Conservation (phyloP, 495 filamentous ascomycete species). For the Umbilicaria muhlenbergii region DNA sequence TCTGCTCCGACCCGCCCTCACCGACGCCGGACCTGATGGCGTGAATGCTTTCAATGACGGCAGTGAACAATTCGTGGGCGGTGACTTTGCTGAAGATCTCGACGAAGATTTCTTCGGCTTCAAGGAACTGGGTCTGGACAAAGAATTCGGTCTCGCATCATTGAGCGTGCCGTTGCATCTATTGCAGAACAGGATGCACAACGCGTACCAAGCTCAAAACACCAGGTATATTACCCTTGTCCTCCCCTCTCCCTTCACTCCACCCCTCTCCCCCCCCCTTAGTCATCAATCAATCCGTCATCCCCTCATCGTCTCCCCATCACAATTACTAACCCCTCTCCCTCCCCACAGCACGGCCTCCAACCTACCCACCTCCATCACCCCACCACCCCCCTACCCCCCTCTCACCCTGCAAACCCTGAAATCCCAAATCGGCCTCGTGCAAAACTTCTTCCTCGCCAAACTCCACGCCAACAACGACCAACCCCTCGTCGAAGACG, state of each 20-base stretch:
- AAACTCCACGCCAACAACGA: constrained; percentile 73
- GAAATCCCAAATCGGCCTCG: constrained; percentile 63
- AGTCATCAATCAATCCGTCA: constrained; percentile 2
- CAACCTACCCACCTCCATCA: constrained; percentile 33
- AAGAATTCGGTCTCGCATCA: constrained; percentile 69
- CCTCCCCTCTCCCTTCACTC: not conserved
- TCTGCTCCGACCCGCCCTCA: constrained; percentile 76
- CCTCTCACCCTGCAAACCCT: constrained; percentile 70
- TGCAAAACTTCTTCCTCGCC: constrained; percentile 75
- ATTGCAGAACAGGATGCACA: constrained; percentile 78
- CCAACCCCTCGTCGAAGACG: constrained; percentile 79
- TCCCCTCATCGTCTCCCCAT: constrained; percentile 4
- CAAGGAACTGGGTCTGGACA: constrained; percentile 83
- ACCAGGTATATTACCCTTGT: constrained; percentile 34
- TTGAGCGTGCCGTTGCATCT: constrained; percentile 89
- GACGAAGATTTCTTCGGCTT: constrained; percentile 99
- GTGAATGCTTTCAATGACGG: constrained; percentile 86
- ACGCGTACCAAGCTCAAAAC: constrained; percentile 59
- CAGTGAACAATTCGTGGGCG: constrained; percentile 90
- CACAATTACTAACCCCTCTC: constrained; percentile 24
- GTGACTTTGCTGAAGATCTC: constrained; percentile 93
- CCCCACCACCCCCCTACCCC: constrained; percentile 54
- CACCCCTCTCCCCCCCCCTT: constrained; percentile 21
- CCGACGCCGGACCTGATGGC: constrained; percentile 66
- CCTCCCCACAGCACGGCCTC: constrained; percentile 3